A percentile compares a stretch with the other conserved stretches of the same genome.
Conservation (phyloP, 352 stramenopile species). For the Detonula confervacea region DNA sequence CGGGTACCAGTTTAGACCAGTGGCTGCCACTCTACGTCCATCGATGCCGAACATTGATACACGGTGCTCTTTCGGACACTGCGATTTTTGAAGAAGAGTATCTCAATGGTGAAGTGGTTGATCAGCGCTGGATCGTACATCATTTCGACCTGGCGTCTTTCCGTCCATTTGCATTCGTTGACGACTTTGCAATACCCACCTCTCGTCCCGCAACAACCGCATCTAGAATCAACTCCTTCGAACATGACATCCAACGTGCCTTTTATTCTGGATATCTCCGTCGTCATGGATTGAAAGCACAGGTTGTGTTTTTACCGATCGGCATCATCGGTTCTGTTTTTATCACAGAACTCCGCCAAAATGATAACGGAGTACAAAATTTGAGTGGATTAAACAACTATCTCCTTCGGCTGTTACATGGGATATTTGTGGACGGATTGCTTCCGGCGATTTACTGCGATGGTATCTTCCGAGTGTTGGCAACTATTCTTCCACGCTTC, state of each 20-base stretch:
- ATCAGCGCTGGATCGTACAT: conserved; percentile 2
- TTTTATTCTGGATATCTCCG: conserved; percentile 38
- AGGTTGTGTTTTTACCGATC: conserved; percentile 43
- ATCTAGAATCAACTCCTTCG: neutral
- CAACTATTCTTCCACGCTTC: neutral
- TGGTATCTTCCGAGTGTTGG: neutral
- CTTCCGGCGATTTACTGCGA: neutral
- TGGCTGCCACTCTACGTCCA: conserved; percentile 28
- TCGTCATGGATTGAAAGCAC: conserved; percentile 31
- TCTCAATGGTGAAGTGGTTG: conserved; percentile 30
- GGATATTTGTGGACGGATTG: neutral
- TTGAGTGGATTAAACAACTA: neutral
- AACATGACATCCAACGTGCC: conserved; percentile 13
- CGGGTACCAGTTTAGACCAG: too few relatives aligned
- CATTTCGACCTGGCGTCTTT: conserved; percentile 32
- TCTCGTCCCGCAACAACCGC: conserved; percentile 4
- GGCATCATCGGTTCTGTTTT: conserved; percentile 39
- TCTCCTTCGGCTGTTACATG: neutral
- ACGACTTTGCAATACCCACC: conserved; percentile 23
- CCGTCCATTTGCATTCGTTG: conserved; percentile 34
- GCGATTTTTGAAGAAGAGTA: conserved; percentile 20
- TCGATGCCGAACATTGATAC: conserved; percentile 24
- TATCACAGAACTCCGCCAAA: conserved; percentile 21
- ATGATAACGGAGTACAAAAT: neutral
- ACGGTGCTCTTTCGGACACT: neutral